These are phyloP conservation scores for Pulveroboletus ravenelii DNA, from an alignment of 768 basidiomycete genomes.

Conservation along the genomic window DNA sequence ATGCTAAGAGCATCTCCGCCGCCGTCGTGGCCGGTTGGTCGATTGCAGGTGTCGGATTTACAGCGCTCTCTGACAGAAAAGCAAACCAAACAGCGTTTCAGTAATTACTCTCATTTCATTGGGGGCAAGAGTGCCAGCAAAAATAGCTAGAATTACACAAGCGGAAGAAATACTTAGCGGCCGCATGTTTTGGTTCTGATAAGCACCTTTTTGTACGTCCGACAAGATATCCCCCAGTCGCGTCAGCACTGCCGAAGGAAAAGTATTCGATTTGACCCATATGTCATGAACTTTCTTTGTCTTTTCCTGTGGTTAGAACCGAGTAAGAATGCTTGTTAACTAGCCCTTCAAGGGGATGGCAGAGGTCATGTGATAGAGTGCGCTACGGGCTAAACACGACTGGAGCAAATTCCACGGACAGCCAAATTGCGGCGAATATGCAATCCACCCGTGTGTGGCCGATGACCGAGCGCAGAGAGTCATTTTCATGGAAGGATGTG, in stretches of 20 bases:
- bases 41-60: constrained; percentile 34
- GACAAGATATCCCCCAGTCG: constrained; percentile 68
- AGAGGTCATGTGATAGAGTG: constrained; percentile 29
- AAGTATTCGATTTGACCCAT: constrained; percentile 89
- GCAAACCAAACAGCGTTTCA: constrained; percentile 54
- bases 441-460: constrained; percentile 9
- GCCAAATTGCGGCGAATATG: constrained; percentile 5
- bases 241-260: constrained; percentile 70
- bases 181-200: constrained; percentile 57
- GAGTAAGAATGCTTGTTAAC: constrained; percentile 40
- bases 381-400: constrained; percentile 16
- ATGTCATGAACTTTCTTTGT: constrained; percentile 96
- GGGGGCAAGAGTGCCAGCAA: constrained; percentile 36
- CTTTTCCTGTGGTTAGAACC: constrained; percentile 74
- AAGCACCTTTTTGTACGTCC: constrained; percentile 82
- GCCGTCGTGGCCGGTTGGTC: constrained; percentile 38
- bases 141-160: constrained; percentile 65
- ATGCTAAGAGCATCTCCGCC: constrained; percentile 23
- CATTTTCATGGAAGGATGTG: constrained; percentile 6
- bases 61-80: constrained; percentile 54
- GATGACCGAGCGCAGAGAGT: not conserved
- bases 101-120: constrained; percentile 57
- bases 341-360: constrained; percentile 25
- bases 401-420: not conserved
- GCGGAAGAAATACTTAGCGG: constrained; percentile 76